Evolutionary conservation across 1,284 basidiomycete species (phyloP).

Genomic region (Apiotrichum gracile): DNA sequence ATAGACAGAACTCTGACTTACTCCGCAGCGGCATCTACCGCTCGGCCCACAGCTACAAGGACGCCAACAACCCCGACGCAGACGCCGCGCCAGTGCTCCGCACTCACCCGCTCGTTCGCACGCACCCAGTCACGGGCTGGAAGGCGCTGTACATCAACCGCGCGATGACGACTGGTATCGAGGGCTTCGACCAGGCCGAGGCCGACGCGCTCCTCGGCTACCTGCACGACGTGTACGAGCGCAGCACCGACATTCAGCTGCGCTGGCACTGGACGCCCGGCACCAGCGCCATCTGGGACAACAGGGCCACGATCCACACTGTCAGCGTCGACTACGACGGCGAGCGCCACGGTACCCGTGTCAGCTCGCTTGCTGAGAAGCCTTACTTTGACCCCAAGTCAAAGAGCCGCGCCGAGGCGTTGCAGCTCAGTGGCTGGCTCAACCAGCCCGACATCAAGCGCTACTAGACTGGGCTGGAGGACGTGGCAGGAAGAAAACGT

Average conservation of each 20-base stretch:
- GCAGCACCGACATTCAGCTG: constrained; percentile 38
- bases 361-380: constrained; percentile 35
- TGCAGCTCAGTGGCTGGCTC: constrained; percentile 17
- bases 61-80: constrained; percentile 22
- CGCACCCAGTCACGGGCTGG: constrained; percentile 28
- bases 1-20: not conserved
- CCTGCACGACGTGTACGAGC: constrained; percentile 35
- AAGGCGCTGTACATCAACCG: constrained; percentile 53
- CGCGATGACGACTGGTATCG: constrained; percentile 26
- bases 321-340: constrained; percentile 36
- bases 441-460: constrained; percentile 11
- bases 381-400: constrained; percentile 29
- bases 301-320: constrained; percentile 36
- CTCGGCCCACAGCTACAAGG: constrained; percentile 28
- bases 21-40: constrained; percentile 26
- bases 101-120: constrained; percentile 23
- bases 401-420: constrained; percentile 18
- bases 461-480: not conserved
- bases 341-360: constrained; percentile 27
- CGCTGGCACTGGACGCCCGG: constrained; percentile 42
- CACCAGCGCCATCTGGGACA: constrained; percentile 40
- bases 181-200: constrained; percentile 25
- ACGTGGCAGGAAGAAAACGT: too few relatives aligned
- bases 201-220: constrained; percentile 30
- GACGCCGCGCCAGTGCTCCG: constrained; percentile 57